A percentile compares a stretch with the other conserved stretches of the same genome.
Conservation (phyloP, 805 yeast genomes). For the Zygosaccharomyces rouxii region DNA sequence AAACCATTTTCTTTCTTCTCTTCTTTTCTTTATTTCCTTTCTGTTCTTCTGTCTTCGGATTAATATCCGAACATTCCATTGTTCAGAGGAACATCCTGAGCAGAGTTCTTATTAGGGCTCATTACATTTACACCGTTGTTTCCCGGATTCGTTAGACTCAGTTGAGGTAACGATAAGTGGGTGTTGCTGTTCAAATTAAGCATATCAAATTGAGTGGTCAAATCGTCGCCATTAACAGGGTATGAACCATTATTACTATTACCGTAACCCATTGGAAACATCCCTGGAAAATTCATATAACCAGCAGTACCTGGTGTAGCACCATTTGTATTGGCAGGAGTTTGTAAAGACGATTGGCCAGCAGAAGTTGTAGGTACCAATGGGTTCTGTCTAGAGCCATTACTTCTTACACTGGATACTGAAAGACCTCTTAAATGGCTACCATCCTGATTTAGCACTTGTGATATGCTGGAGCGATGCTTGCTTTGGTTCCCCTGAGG, state of each 20-base stretch:
- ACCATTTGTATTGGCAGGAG: constrained; percentile 2
- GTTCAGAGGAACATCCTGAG: constrained; percentile 11
- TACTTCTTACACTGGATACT: constrained; percentile 31
- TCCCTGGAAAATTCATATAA: constrained; percentile 31
- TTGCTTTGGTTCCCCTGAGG: constrained; percentile 12
- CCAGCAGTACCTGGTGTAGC: constrained; percentile 5
- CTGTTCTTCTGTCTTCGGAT: not conserved
- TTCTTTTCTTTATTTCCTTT: not conserved
- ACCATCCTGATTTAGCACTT: constrained; percentile 21
- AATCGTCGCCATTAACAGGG: constrained; percentile 23
- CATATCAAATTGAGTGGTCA: constrained; percentile 30
- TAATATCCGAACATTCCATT: constrained; percentile 12
- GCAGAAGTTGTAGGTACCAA: constrained; percentile 15
- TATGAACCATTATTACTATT: constrained; percentile 11
- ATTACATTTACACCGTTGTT: constrained; percentile 14
- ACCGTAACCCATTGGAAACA: constrained; percentile 23
- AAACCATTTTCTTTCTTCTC: not conserved
- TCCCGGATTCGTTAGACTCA: constrained; percentile 26
- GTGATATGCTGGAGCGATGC: constrained; percentile 27
- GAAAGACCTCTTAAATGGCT: constrained; percentile 32
- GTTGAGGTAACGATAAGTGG: constrained; percentile 30
- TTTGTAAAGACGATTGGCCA: constrained; percentile 9
- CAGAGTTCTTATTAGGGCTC: constrained; percentile 14
- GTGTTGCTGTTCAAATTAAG: constrained; percentile 28
- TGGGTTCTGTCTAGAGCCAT: constrained; percentile 28